Conservation (phyloP, 169 alveolate genomes). For the Cryptosporidium bovis region DNA sequence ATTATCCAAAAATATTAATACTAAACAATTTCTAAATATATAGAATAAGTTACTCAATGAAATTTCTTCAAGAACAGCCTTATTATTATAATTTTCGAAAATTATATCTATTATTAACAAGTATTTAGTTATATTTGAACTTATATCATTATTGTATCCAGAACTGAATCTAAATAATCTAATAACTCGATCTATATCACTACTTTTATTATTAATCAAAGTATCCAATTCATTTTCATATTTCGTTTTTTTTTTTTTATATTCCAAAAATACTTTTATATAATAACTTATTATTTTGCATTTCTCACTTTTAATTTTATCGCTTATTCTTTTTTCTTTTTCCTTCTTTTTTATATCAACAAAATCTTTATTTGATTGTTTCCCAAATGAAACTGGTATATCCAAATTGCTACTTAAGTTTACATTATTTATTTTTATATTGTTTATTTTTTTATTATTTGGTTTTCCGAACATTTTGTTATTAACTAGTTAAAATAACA, state of each 20-base stretch:
- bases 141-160: neutral
- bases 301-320: slow-evolving; percentile 1
- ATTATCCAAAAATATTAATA: slow-evolving; percentile 18
- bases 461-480: slow-evolving; percentile 40
- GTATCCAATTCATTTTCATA: neutral
- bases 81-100: neutral
- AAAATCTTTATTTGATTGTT: slow-evolving; percentile 9
- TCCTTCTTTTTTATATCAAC: slow-evolving; percentile 11
- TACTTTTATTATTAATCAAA: neutral
- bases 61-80: neutral
- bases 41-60: slow-evolving; percentile 27
- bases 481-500: too few relatives aligned
- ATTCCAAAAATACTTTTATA: neutral
- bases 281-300: slow-evolving; percentile 16
- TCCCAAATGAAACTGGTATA: slow-evolving; percentile 38
- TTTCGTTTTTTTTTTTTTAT: neutral
- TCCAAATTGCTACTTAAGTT: slow-evolving; percentile 12
- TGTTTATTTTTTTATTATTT: neutral
- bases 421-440: slow-evolving; percentile 2
- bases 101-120: neutral
- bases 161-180: slow-evolving; percentile 13
- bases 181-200: neutral
- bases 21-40: slow-evolving; percentile 23
- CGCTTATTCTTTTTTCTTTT: slow-evolving; percentile 40
- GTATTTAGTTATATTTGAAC: slow-evolving; percentile 1